Base-by-base conservation (phyloP, 305 asterid genomes). In the Fraxinus nigra region DNA sequence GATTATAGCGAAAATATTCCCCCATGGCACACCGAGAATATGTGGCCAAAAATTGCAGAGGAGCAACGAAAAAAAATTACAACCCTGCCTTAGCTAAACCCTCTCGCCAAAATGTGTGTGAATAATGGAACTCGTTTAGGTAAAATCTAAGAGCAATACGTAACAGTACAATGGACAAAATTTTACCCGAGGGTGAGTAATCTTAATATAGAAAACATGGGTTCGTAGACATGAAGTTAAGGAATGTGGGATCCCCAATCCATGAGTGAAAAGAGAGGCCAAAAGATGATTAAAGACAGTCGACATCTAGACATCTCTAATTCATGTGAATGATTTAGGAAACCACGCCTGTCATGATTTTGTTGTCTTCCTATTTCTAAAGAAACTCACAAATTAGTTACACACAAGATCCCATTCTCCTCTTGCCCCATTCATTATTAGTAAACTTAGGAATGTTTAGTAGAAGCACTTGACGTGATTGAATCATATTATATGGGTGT, bases 321-420 rank as follows among this genome's bases (percentile, higher is more conserved):
- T 43, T 40, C 43, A 37, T 18, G 6, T 59, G 65, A 28, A 84
- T 76, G 54, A 8, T 28, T 51, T 28, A 40, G 33, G 72, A 26
- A 80, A 32, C 72, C 80, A 78, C 79, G 81, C 76, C 34, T 33
- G 3, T n/a, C 75, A 82, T 79, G 54, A 85, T 75, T 74, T 26
- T 11, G 46, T 33, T 77, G 72, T 63, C 34, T 51, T 14, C 54
- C 75, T 76, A 14, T 46, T 72, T 16, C 4, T 0, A 59, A 72
- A 61, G 72, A 9, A 59, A 48, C 72, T 43, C 69, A 70, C 74
- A 76, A 33, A 13, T 10, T 30, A 38, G 77, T 59, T 16, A 26
- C 35, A 67, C 14, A 9, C 34, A 40, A 9, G 35, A 20, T 22
- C 28, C n/a, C 72, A 48, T 22, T 16, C 30, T 24, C 14, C 32